A percentile compares a stretch with the other conserved stretches of the same genome.
Conservation (phyloP, 495 filamentous ascomycete species). For the Aspergillus olivimuriae region DNA sequence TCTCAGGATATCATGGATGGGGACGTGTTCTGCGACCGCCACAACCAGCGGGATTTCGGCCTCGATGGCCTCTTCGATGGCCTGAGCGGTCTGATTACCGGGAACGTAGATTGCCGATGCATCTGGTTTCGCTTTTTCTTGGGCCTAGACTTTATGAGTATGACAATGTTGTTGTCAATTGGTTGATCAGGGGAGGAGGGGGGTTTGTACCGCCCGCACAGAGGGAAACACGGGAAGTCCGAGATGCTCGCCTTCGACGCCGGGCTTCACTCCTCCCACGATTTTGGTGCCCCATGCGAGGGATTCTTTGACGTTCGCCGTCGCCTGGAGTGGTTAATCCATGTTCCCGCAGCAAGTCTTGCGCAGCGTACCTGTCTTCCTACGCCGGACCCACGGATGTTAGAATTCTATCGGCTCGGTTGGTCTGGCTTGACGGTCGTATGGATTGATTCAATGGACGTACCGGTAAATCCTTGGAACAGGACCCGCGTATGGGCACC, state of each 20-base stretch:
- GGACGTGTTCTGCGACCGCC: conserved; percentile 87
- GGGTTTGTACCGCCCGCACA: conserved; percentile 52
- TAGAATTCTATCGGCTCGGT: too few relatives aligned
- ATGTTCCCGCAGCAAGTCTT: background rate
- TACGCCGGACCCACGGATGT: too few relatives aligned
- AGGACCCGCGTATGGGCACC: conserved; percentile 73
- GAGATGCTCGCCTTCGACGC: conserved; percentile 69
- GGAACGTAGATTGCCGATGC: conserved; percentile 85
- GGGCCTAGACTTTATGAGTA: conserved; percentile 46
- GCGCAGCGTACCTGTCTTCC: conserved; percentile 28
- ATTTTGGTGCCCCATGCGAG: conserved; percentile 83
- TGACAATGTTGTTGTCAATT: background rate
- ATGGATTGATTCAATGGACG: conserved; percentile 1
- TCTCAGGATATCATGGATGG: conserved; percentile 75
- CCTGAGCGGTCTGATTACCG: conserved; percentile 65
- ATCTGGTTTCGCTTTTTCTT: conserved; percentile 69
- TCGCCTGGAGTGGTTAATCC: conserved; percentile 45
- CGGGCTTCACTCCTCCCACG: conserved; percentile 79
- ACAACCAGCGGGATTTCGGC: conserved; percentile 84
- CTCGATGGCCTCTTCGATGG: conserved; percentile 85
- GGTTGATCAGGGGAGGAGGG: background rate
- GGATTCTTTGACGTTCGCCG: conserved; percentile 75
- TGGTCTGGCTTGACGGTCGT: too few relatives aligned
- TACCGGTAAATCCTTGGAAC: conserved; percentile 86
- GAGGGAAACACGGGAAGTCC: conserved; percentile 72